phyloP scores from a whole-genome alignment of 202 grass and related monocot species.

The Dendrocalamus latiflorus region DNA sequence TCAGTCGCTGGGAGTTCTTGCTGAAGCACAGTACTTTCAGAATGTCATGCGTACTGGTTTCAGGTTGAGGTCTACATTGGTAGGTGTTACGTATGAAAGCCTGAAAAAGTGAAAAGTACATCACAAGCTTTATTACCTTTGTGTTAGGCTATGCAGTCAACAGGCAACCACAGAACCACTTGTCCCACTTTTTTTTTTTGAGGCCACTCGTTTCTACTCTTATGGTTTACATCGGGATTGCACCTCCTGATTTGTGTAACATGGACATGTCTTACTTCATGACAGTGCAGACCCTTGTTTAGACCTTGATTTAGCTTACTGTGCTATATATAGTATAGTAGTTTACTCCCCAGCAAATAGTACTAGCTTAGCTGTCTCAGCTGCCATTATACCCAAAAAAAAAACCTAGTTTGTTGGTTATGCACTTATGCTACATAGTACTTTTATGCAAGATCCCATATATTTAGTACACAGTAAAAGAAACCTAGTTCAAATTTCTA shows the following conservation, averaged over 20 bases:
- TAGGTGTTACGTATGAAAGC: conserved; percentile 37
- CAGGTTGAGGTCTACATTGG: conserved; percentile 90
- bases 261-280: conserved; percentile 8
- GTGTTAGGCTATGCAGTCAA: neutral
- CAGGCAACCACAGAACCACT: neutral
- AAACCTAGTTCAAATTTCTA: neutral
- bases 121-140: conserved; percentile 11
- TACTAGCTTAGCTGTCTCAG: neutral
- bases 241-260: conserved; percentile 11
- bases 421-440: neutral
- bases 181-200: neutral
- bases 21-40: no score
- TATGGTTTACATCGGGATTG: neutral
- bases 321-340: neutral
- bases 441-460: neutral
- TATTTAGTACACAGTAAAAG: neutral
- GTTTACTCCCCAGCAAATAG: neutral
- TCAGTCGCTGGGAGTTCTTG: no score
- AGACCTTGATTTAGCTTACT: neutral
- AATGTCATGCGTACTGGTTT: conserved; percentile 86
- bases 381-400: neutral
- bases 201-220: conserved; percentile 2
- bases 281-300: neutral
- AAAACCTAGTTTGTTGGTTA: neutral
- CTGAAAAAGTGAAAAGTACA: conserved; percentile 12